These are phyloP conservation scores for Rhododendron ovatum DNA, from an alignment of 148 eudicot species.

Conservation along the genomic window DNA sequence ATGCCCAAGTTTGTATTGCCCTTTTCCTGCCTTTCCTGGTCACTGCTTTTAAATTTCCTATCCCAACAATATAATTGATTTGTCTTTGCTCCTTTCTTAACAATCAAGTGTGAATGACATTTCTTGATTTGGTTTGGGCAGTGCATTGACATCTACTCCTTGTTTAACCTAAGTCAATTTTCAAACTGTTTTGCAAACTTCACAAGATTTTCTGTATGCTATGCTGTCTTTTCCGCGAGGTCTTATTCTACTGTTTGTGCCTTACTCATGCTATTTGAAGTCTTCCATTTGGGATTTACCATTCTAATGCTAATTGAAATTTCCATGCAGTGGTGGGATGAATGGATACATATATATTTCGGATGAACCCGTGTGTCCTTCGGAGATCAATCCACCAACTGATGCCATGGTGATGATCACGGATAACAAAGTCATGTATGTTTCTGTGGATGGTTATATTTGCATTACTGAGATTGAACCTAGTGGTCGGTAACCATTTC, in stretches of 20 bases:
- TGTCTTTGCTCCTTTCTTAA: background rate
- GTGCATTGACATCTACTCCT: slow-evolving; percentile 1
- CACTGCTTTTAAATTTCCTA: background rate
- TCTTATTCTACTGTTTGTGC: background rate
- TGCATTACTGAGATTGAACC: background rate
- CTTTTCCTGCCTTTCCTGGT: background rate
- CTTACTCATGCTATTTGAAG: background rate
- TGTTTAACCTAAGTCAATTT: background rate
- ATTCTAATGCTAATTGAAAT: slow-evolving; percentile 2
- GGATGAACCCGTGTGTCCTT: slow-evolving; percentile 11
- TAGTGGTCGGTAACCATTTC: background rate
- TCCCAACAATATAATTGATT: background rate
- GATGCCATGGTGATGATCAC: slow-evolving; percentile 16
- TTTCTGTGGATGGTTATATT: slow-evolving; percentile 9
- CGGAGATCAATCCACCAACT: slow-evolving; percentile 20
- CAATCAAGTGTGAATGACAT: background rate
- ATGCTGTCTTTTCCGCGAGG: too few species aligned
- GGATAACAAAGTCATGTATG: slow-evolving; percentile 29
- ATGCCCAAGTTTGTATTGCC: background rate
- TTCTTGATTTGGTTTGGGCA: background rate
- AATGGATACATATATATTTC: slow-evolving; percentile 22
- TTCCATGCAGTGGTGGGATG: slow-evolving; percentile 21
- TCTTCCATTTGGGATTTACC: background rate
- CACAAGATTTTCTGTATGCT: background rate
- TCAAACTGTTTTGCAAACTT: background rate